phyloP scores from a whole-genome alignment of 805 yeast genomes.

The Ogataea wickerhamii region DNA sequence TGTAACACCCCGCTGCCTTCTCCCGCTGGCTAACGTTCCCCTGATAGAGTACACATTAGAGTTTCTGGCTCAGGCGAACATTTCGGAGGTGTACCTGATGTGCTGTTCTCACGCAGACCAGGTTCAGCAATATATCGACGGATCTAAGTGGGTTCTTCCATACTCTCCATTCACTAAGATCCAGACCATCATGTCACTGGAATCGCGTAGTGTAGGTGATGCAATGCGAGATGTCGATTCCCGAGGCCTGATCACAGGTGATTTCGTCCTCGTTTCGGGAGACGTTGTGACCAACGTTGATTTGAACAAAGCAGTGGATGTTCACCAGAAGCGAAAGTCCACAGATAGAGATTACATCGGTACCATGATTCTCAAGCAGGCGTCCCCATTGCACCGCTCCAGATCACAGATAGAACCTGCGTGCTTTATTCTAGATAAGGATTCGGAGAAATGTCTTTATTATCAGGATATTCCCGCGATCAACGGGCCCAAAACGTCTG shows the following conservation, averaged over 20 bases:
- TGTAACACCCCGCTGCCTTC: slow-evolving; percentile 80
- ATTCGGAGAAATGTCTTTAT: slow-evolving; percentile 71
- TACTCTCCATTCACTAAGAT: slow-evolving; percentile 79
- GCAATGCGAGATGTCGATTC: slow-evolving; percentile 95
- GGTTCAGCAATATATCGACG: slow-evolving; percentile 75
- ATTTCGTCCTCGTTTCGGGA: slow-evolving; percentile 86
- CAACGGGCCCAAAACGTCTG: slow-evolving; percentile 43
- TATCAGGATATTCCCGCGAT: slow-evolving; percentile 72
- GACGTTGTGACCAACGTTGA: slow-evolving; percentile 94
- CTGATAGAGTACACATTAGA: slow-evolving; percentile 92
- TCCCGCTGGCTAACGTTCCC: slow-evolving; percentile 92
- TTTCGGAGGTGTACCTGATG: slow-evolving; percentile 83
- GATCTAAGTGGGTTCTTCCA: slow-evolving; percentile 62
- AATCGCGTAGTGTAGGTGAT: slow-evolving; percentile 91
- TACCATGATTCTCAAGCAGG: slow-evolving; percentile 89
- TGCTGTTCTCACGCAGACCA: slow-evolving; percentile 90
- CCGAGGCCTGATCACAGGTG: slow-evolving; percentile 84
- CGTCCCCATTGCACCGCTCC: slow-evolving; percentile 79
- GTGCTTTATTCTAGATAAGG: slow-evolving; percentile 73
- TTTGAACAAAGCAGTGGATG: slow-evolving; percentile 64
- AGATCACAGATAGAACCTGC: slow-evolving; percentile 81
- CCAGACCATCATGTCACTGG: slow-evolving; percentile 75
- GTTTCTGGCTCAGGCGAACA: slow-evolving; percentile 87
- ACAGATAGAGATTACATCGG: slow-evolving; percentile 87
- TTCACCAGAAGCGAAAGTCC: slow-evolving; percentile 67